These are phyloP conservation scores for Cladosporium sp. DNA, from an alignment of 2,329 filamentous ascomycete species.

Conservation along the genomic window DNA sequence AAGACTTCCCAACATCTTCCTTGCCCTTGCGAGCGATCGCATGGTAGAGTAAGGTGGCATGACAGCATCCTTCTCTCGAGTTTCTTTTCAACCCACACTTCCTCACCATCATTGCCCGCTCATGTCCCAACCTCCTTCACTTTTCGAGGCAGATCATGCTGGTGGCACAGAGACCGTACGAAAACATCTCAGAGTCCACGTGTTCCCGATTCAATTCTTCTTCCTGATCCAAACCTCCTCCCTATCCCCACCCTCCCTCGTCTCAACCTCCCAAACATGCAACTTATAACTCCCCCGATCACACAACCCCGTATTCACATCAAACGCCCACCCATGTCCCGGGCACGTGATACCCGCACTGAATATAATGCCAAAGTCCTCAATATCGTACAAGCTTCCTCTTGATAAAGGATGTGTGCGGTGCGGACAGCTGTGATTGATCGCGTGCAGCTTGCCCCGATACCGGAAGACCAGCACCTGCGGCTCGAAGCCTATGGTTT, in stretches of 20 bases:
- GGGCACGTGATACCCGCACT: conserved; percentile 66
- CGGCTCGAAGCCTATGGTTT: conserved; percentile 42
- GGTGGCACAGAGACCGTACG: no score
- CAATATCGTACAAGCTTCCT: conserved; percentile 67
- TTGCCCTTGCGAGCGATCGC: not conserved
- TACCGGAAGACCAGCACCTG: conserved; percentile 68
- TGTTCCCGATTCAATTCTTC: no score
- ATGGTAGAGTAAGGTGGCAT: not conserved
- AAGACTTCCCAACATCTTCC: not conserved
- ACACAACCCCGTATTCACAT: conserved; percentile 61
- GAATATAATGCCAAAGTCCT: conserved; percentile 67
- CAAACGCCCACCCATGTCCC: conserved; percentile 72
- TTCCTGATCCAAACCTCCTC: conserved; percentile 37
- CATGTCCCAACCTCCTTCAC: no score
- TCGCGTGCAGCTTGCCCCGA: conserved; percentile 63
- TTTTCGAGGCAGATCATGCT: no score
- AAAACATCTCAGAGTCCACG: no score
- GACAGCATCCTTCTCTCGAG: not conserved
- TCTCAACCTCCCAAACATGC: conserved; percentile 63
- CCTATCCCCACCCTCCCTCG: conserved; percentile 34
- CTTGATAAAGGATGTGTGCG: conserved; percentile 65
- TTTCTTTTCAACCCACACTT: no score
- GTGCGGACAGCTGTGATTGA: conserved; percentile 73
- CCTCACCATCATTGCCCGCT: no score
- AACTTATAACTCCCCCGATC: conserved; percentile 65